Conservation (phyloP, 2,329 filamentous ascomycete species). For the Nemania abortiva region DNA sequence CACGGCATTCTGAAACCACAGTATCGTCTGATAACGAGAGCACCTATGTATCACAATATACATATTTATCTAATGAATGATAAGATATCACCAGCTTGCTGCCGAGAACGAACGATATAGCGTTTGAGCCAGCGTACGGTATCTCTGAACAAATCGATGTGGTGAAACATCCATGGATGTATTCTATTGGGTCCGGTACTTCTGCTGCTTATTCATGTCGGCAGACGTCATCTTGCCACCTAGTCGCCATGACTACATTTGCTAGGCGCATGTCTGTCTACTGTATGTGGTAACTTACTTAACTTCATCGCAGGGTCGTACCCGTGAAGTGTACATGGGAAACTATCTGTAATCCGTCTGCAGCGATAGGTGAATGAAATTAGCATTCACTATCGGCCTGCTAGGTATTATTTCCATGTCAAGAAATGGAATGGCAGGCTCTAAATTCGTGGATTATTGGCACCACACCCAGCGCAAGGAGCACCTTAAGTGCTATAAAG, state of each 20-base stretch:
- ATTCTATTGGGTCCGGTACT: slow-evolving; percentile 22
- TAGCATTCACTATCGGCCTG: not conserved
- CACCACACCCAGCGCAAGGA: not conserved
- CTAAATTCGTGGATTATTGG: not conserved
- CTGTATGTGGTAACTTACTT: too few species aligned
- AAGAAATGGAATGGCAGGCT: not conserved
- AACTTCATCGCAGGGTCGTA: not conserved
- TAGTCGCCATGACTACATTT: slow-evolving; percentile 16
- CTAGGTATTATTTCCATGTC: slow-evolving; percentile 1
- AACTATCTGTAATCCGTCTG: not conserved
- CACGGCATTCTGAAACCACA: not conserved
- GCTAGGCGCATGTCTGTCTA: slow-evolving; percentile 7
- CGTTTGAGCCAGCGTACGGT: not conserved
- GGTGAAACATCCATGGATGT: slow-evolving; percentile 26
- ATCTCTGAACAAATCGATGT: slow-evolving; percentile 16
- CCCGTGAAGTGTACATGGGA: not conserved
- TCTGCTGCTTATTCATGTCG: slow-evolving; percentile 30
- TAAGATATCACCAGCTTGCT: not conserved
- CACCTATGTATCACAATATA: not conserved
- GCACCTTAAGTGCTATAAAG: not conserved
- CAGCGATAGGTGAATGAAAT: not conserved
- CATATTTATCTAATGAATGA: not conserved
- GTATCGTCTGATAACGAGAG: not conserved
- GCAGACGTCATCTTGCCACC: slow-evolving; percentile 40
- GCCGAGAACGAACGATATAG: slow-evolving; percentile 3